A percentile compares a stretch with the other conserved stretches of the same genome.
phyloP scores from a whole-genome alignment of 495 filamentous ascomycete genomes.

The Aspergillus sclerotioniger region DNA sequence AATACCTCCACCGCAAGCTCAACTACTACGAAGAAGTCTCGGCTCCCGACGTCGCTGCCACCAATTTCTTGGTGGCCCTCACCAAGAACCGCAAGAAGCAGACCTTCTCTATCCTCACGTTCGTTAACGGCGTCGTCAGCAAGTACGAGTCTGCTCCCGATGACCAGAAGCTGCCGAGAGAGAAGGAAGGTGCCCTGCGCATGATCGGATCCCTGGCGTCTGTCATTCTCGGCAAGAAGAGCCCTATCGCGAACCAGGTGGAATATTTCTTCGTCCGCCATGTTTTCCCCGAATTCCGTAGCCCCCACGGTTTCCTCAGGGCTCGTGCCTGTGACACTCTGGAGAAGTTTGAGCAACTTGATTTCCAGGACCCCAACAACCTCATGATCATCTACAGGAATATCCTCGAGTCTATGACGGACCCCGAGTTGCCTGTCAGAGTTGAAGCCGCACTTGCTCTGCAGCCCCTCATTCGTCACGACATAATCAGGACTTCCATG shows the following conservation, averaged over 20 bases:
- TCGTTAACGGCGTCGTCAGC: slow-evolving; percentile 91
- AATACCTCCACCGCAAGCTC: slow-evolving; percentile 93
- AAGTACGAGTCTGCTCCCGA: slow-evolving; percentile 81
- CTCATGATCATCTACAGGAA: slow-evolving; percentile 93
- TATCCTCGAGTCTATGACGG: slow-evolving; percentile 95
- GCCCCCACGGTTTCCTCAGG: slow-evolving; percentile 86
- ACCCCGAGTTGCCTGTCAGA: slow-evolving; percentile 83
- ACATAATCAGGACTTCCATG: slow-evolving; percentile 90
- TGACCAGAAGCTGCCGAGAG: slow-evolving; percentile 82
- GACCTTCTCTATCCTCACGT: slow-evolving; percentile 87
- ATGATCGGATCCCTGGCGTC: slow-evolving; percentile 96
- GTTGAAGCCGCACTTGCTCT: slow-evolving; percentile 93
- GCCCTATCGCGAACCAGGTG: slow-evolving; percentile 95
- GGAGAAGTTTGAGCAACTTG: slow-evolving; percentile 94
- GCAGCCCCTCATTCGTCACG: slow-evolving; percentile 92
- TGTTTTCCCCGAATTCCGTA: slow-evolving; percentile 97
- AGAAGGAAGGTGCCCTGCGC: slow-evolving; percentile 92
- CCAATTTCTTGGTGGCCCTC: slow-evolving; percentile 90
- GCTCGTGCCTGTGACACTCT: slow-evolving; percentile 95
- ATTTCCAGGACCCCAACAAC: slow-evolving; percentile 94
- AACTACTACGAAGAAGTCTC: slow-evolving; percentile 98
- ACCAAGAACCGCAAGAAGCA: slow-evolving; percentile 95
- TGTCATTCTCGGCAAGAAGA: slow-evolving; percentile 96
- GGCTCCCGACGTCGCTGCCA: slow-evolving; percentile 91
- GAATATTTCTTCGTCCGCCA: slow-evolving; percentile 98